Evolutionary conservation across 2,329 filamentous ascomycete genomes (phyloP), one percentile per base, ranked within the genome.

Genomic region (Zasmidium citrigriseum): DNA sequence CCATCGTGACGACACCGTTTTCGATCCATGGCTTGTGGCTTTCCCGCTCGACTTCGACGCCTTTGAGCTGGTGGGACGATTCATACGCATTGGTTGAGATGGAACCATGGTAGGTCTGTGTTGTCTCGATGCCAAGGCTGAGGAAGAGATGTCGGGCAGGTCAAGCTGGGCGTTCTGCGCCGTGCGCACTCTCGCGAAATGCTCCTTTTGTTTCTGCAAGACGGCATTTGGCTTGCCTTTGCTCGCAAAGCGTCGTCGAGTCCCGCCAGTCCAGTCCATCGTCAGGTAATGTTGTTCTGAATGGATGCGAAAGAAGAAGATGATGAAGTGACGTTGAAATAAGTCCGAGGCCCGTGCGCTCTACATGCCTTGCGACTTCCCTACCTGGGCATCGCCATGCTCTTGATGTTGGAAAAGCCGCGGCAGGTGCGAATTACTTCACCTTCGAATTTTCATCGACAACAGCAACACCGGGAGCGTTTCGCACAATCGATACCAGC

Each of bases 251-350:
- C 69, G 62, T n/a, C 64, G 63, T 27, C 68, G 64, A 5, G 72
- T 73, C 3, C 79, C 79, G 24, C 79, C 79, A 0, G 77, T 81
- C 79, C 79, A 82, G 55, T 81, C 80, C 79, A 82, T 81, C 20
- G n/a, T 54, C 18, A 12, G 21, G 23, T 49, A 22, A 7, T 14
- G 23, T 12, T 18, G 9, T 4, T 12, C 16, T 27, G 22, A 23
- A 22, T 18, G 47, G 47, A n/a, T 24, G 14, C 14, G 5, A 41
- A 11, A 16, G 5, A 7, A 34, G 14, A 4, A 7, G n/a, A n/a
- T 41, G 34, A 41, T 4, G 12, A 41, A 16, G 34, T 41, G 34
- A 41, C 34, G 47, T 50, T 50, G 47, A 50, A 50, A 50, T 21
- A 50, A 24, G 21, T 25, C 14, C n/a, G 4, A 50, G 34, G 34